Conservation (phyloP, 2,329 filamentous ascomycete genomes). For the Myriosclerotinia duriaeana region DNA sequence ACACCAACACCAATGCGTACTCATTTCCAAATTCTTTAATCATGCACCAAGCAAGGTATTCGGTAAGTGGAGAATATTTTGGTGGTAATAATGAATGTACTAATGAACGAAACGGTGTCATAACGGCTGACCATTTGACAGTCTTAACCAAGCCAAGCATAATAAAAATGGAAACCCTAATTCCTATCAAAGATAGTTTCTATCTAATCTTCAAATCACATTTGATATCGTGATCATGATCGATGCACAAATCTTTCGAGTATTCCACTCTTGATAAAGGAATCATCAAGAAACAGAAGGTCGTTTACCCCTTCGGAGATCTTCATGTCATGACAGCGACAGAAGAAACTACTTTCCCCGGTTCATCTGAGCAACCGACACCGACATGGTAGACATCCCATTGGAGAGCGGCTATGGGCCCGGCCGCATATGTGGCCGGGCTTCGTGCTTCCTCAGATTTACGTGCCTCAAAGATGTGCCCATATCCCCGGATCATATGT, state of each 20-base stretch:
- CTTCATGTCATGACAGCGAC: slow-evolving; percentile 5
- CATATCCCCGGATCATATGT: slow-evolving; percentile 21
- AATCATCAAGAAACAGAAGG: neutral
- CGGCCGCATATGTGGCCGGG: slow-evolving; percentile 20
- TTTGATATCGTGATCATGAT: neutral
- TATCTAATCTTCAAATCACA: neutral
- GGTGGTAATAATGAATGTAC: neutral
- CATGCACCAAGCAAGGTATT: neutral
- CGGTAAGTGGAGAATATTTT: slow-evolving; percentile 11
- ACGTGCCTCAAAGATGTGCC: slow-evolving; percentile 19
- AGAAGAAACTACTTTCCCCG: slow-evolving; percentile 4
- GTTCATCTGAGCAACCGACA: slow-evolving; percentile 8
- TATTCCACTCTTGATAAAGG: neutral
- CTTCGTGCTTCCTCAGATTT: slow-evolving; percentile 15
- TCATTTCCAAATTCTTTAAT: neutral
- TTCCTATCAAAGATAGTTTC: no score
- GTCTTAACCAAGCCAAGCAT: neutral
- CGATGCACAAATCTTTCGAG: slow-evolving; percentile 12
- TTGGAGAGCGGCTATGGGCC: slow-evolving; percentile 20
- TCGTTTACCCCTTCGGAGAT: slow-evolving; percentile 14
- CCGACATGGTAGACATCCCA: slow-evolving; percentile 18
- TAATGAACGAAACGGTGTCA: no score
- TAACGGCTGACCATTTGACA: neutral
- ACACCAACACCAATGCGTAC: neutral
- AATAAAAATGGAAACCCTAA: neutral